Base-by-base conservation (phyloP, 148 eudicot genomes). In the Cornus kousa region DNA sequence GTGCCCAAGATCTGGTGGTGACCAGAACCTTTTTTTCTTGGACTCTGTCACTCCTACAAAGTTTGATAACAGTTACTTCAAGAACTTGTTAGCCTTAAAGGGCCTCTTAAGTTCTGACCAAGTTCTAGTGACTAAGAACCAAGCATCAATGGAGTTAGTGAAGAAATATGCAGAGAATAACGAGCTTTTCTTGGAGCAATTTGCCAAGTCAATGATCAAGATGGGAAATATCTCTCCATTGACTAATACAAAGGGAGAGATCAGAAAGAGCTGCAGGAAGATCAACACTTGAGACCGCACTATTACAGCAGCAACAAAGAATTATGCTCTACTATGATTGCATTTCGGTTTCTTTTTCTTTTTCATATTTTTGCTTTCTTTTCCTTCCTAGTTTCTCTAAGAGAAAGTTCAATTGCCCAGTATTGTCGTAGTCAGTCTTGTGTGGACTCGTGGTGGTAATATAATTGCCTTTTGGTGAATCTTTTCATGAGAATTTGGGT, bases 1-100 rank as follows among this genome's bases (percentile, higher is more conserved):
- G n/a, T 95, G 98, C 82, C 98, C 98, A 0, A 80, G 74, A 35
- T 91, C 97, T 0, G 97, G 97, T 16, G 97, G 95, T 0, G 98
- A 95, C 72, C 90, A 95, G 43, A 95, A 89, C 82, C 82, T 95
- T 14, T 95, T 92, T 80, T 68, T 80, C 82, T 79, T 91, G 74
- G 95, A 91, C 80, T 76, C 65, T 37, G 80, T 79, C 6, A 73
- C 86, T 2, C 93, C 95, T 7, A 76, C 78, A 74, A 84, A 80
- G 37, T 91, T 91, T 28, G 95, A 91, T 74, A 91, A 88, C 76
- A 76, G 76, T 72, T 91, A 91, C 83, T 91, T 81, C 87, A 88
- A 78, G 80, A 89, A 88, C 82, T 80, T 91, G 43, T 59, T 90
- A 73, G 90, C 88, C 71, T 64, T 39, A 35, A 87, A 81, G 72